A percentile compares a stretch with the other conserved stretches of the same genome.
Conservation (phyloP, 169 alveolate genomes). For the Plasmodium inui region DNA sequence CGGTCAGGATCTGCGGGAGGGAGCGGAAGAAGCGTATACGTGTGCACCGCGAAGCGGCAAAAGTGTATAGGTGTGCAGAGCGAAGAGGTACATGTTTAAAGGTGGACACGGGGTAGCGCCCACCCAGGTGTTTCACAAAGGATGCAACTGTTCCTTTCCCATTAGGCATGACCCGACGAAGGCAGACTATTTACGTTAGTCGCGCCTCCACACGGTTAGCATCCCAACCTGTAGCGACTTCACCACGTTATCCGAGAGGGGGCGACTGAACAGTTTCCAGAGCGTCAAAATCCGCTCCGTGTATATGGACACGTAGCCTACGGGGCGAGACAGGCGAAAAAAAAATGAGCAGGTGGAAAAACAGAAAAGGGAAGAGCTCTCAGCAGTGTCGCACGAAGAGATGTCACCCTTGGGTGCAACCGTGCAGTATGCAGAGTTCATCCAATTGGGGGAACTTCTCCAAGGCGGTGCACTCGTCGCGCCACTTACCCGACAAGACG, state of each 20-base stretch:
- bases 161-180: neutral
- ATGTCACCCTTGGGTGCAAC: neutral
- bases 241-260: constrained; percentile 12
- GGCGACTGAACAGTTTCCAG: neutral
- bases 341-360: neutral
- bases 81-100: neutral
- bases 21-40: neutral
- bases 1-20: constrained; percentile 35
- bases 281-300: constrained; percentile 22
- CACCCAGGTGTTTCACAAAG: neutral
- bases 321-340: neutral
- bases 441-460: neutral
- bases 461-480: neutral
- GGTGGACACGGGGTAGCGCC: neutral
- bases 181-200: neutral
- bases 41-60: neutral
- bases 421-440: neutral
- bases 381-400: neutral
- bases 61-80: neutral
- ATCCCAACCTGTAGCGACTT: constrained; percentile 59
- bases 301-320: constrained; percentile 62
- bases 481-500: constrained; percentile 43
- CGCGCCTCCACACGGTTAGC: neutral
- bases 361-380: neutral
- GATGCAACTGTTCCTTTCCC: neutral